Base-by-base conservation (phyloP, 2,329 filamentous ascomycete genomes). In the Paraphaeosphaeria sporulosa region DNA sequence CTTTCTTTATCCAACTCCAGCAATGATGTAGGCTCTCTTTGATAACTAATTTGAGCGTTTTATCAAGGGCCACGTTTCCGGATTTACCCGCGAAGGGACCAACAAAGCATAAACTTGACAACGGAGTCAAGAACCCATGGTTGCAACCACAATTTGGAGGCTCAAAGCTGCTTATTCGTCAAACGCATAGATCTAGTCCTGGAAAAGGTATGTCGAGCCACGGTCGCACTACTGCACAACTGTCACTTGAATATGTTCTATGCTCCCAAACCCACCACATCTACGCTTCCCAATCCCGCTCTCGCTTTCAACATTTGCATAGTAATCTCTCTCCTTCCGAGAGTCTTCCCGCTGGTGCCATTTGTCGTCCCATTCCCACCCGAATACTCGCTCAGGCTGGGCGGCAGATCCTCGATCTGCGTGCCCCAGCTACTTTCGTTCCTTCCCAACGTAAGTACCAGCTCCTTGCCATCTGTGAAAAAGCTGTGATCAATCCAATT, bases 341-440 rank as follows among this genome's bases (percentile, higher is more conserved):
- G 15, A 19, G 15, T 34, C 54, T 34, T 47, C 15, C 7, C 36
- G 15, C 8, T 25, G n/a, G 61, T 65, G 25, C 55, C 55, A 47
- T 63, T 62, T 40, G 27, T 46, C 12, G 57, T 64, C 47, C 49
- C 57, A 63, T 65, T 65, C 36, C 55, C 58, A 55, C 68, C 65
- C 8, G 44, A 52, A 65, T 71, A 71, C 38, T 62, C 58, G 19
- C 66, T 64, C 51, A 78, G 56, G 64, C 78, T 81, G 25, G 79
- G 79, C 57, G 79, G 79, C 56, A 80, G 46, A 72, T 81, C 80
- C 59, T 79, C 72, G 32, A 71, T 64, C 42, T 64, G 68, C 15
- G 79, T 80, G 1, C 79, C 79, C 79, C 80, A 81, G 12, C 58
- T 49, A 69, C 79, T 81, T 67, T 82, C 79, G 38, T 73, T 78